Evolutionary conservation across 1,284 basidiomycete species (phyloP), one percentile per base, ranked within the genome.

Genomic region (Anthracocystis panici-leucophaei): DNA sequence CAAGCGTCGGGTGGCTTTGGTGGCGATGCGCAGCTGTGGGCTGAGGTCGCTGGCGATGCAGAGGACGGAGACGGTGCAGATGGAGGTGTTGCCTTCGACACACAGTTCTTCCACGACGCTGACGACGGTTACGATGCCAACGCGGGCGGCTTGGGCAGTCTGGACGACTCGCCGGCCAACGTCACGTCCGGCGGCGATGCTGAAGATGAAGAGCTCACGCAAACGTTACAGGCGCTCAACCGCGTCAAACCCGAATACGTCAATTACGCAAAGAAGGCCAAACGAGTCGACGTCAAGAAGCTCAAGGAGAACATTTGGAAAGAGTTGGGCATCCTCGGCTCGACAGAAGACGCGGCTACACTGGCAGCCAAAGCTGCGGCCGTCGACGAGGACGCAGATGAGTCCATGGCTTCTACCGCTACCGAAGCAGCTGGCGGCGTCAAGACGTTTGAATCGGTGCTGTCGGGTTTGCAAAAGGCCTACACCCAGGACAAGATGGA

Each of bases 241-340:
- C 89, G 93, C 11, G 90, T 93, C 44, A 89, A 91, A 66, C 95
- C 95, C 2, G 93, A 97, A 84, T 90, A 91, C 70, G 94, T 99
- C 79, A 94, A 95, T 78, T 98, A 97, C 82, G 92, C 95, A 5
- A 97, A 96, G 87, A 91, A 93, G 61, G 96, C 97, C 2, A 99
- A 98, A 87, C 89, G 95, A 46, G 95, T 99, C 29, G 97, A 99
- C 83, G 95, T 99, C 51, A 91, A 95, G 83, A 93, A 92, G 86
- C 88, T 99, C 79, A 99, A 99, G 87, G 97, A 99, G 72, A 97
- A 95, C 81, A 98, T 99, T 62, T 99, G 96, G 96, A 92, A 90
- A 82, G 92, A 93, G 7, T 87, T 98, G 41, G 91, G 58, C 14
- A 78, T 82, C 38, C 55, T 69, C 7, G 53, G 51, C 8, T 60